Percentiles rank a stretch among this genome's conserved stretches.
phyloP scores from a whole-genome alignment of 129 eudicot species.

The Escallonia rubra region DNA sequence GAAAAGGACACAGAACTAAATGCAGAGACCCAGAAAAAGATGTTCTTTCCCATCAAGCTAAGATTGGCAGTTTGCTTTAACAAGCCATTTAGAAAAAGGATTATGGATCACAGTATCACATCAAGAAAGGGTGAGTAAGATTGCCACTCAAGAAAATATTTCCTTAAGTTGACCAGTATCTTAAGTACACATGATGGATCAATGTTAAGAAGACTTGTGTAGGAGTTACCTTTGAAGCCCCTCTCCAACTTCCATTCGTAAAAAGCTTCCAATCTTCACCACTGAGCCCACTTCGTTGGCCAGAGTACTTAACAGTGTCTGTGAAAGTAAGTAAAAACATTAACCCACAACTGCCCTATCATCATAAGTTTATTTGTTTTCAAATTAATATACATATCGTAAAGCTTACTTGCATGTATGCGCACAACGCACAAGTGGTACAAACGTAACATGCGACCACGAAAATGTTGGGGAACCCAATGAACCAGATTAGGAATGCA shows the following conservation, averaged over 20 bases:
- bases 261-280: conserved; percentile 63
- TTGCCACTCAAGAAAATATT: background rate
- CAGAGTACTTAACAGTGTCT: conserved; percentile 59
- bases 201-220: background rate
- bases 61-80: background rate
- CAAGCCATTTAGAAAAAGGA: background rate
- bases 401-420: background rate
- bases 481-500: no score
- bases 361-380: background rate
- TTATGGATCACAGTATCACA: background rate
- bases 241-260: conserved; percentile 94
- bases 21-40: background rate
- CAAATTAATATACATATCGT: background rate
- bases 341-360: no score
- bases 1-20: background rate
- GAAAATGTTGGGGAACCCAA: no score
- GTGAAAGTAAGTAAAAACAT: conserved; percentile 14
- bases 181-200: background rate
- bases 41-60: background rate
- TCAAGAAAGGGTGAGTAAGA: background rate
- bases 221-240: conserved; percentile 60
- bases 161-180: background rate
- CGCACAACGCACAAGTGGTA: background rate
- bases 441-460: no score
- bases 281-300: conserved; percentile 85